These are phyloP conservation scores for Coniella vitis DNA, from an alignment of 2,329 filamentous ascomycete species.

Conservation along the genomic window DNA sequence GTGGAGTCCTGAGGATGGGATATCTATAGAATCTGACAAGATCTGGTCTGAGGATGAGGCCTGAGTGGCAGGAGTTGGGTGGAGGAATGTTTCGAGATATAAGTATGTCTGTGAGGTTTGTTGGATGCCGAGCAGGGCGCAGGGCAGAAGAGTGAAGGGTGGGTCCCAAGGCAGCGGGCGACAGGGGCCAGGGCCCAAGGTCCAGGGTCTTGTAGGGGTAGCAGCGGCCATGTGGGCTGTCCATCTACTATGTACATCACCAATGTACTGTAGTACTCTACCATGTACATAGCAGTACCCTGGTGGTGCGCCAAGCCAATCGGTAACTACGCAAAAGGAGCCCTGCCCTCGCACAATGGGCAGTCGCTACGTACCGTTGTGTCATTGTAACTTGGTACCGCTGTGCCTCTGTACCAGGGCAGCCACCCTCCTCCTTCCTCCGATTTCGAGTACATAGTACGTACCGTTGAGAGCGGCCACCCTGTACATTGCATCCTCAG, in stretches of 20 bases:
- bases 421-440: too few relatives aligned
- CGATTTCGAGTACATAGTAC: too few relatives aligned
- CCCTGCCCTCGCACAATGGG: too few relatives aligned
- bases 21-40: slow-evolving; percentile 1
- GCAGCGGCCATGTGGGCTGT: not conserved
- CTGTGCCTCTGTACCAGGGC: not conserved
- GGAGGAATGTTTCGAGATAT: slow-evolving; percentile 9
- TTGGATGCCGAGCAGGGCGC: not conserved
- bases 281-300: too few relatives aligned
- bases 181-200: not conserved
- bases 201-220: not conserved
- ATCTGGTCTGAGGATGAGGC: slow-evolving; percentile 3
- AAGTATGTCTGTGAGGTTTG: slow-evolving; percentile 3
- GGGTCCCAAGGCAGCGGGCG: not conserved
- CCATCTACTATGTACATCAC: too few relatives aligned
- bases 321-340: too few relatives aligned
- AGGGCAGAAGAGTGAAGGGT: not conserved
- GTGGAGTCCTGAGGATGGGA: not conserved
- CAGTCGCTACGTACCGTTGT: too few relatives aligned
- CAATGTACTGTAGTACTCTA: too few relatives aligned
- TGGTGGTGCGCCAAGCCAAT: too few relatives aligned
- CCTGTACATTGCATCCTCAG: too few relatives aligned
- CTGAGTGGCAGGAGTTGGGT: not conserved
- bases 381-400: too few relatives aligned
- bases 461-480: too few relatives aligned